These are phyloP conservation scores for Avena sativa DNA, from an alignment of 176 grass and related monocot genomes.

Conservation along the genomic window DNA sequence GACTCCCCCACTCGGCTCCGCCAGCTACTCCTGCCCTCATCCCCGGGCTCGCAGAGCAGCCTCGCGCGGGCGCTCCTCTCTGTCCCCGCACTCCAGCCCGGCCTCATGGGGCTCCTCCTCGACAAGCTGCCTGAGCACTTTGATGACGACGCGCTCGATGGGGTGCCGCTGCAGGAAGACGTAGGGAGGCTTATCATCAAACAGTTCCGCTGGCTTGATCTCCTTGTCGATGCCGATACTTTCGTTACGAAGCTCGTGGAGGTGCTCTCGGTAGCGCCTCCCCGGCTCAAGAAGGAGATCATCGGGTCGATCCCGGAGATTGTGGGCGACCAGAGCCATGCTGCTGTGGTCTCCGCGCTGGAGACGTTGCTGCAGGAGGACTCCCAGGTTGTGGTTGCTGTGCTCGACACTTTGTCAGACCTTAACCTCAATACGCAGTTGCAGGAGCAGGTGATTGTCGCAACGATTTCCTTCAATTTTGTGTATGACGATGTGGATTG, in stretches of 20 bases:
- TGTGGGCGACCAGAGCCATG: conserved; percentile 73
- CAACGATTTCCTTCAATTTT: conserved; percentile 18
- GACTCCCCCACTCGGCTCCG: conserved; percentile 52
- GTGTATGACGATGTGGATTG: conserved; percentile 21
- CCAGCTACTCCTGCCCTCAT: conserved; percentile 58
- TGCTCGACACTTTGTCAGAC: conserved; percentile 77
- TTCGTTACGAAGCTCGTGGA: conserved; percentile 79
- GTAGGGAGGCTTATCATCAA: conserved; percentile 68
- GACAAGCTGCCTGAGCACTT: conserved; percentile 96
- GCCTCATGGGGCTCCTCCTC: conserved; percentile 72
- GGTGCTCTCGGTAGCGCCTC: conserved; percentile 81
- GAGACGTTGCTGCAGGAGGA: conserved; percentile 81
- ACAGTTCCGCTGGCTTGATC: conserved; percentile 87
- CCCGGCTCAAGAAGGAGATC: conserved; percentile 86
- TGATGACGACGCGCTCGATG: conserved; percentile 54
- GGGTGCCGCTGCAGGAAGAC: conserved; percentile 69
- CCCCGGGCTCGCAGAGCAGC: conserved; percentile 59
- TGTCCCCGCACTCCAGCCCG: conserved; percentile 72
- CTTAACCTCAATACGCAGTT: conserved; percentile 74
- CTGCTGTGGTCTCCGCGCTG: conserved; percentile 58
- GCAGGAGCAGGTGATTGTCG: conserved; percentile 72
- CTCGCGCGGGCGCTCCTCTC: conserved; percentile 70
- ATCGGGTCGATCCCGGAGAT: conserved; percentile 92
- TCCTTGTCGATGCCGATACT: conserved; percentile 64
- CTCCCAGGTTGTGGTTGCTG: conserved; percentile 72